phyloP scores from a whole-genome alignment of 805 yeast species.

The Saturnispora galanensis region DNA sequence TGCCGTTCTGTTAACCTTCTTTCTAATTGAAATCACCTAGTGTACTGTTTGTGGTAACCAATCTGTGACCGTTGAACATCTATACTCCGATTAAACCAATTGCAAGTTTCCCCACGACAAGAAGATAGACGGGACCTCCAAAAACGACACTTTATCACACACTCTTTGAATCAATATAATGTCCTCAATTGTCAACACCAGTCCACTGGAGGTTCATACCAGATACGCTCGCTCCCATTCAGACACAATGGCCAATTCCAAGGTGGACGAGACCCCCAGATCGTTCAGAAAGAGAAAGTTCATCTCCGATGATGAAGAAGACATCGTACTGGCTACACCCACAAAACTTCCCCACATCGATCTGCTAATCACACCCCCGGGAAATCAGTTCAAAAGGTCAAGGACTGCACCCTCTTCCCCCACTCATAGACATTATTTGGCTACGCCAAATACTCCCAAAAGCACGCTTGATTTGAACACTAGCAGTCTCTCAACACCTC shows the following conservation, averaged over 20 bases:
- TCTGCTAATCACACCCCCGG: slow-evolving; percentile 11
- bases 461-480: neutral
- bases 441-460: slow-evolving; percentile 19
- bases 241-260: slow-evolving; percentile 22
- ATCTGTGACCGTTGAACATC: too few relatives aligned
- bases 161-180: too few relatives aligned
- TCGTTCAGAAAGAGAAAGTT: slow-evolving; percentile 3
- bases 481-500: neutral
- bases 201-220: too few relatives aligned
- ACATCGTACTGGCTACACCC: slow-evolving; percentile 2
- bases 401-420: slow-evolving; percentile 27
- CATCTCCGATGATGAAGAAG: slow-evolving; percentile 7
- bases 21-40: too few relatives aligned
- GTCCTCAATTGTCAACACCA: too few relatives aligned
- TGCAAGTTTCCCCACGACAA: too few relatives aligned
- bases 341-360: slow-evolving; percentile 1
- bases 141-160: too few relatives aligned
- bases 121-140: too few relatives aligned
- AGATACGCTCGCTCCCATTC: slow-evolving; percentile 26
- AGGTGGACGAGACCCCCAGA: neutral
- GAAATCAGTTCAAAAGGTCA: slow-evolving; percentile 15
- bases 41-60: too few relatives aligned
- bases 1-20: too few relatives aligned
- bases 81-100: too few relatives aligned
- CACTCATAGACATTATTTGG: slow-evolving; percentile 4